A percentile compares a stretch with the other conserved stretches of the same genome.
phyloP scores from a whole-genome alignment of 139 green algal species.

The Coelastrella sp. region DNA sequence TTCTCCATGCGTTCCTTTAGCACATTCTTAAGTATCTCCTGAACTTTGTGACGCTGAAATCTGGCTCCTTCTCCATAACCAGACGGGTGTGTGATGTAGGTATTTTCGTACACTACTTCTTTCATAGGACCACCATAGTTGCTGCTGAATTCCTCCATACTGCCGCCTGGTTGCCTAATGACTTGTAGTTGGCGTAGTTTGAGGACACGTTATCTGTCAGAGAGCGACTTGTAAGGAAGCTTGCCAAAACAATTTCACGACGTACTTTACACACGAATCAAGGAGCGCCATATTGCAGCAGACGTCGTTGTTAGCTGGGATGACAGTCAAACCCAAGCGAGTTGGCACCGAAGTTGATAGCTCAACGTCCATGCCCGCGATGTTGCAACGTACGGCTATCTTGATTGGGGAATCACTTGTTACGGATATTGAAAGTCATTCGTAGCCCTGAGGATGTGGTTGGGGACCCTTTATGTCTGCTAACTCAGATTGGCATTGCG shows the following conservation, averaged over 20 bases:
- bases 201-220: too few relatives aligned
- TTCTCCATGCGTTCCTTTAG: slow-evolving; percentile 80
- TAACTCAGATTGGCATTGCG: too few relatives aligned
- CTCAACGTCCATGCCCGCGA: too few relatives aligned
- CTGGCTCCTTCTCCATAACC: slow-evolving; percentile 68
- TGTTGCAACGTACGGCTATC: too few relatives aligned
- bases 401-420: too few relatives aligned
- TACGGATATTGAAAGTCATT: too few relatives aligned
- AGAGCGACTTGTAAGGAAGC: too few relatives aligned
- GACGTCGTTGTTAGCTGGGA: not conserved
- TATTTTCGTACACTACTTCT: slow-evolving; percentile 87
- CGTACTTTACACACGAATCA: not conserved
- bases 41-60: slow-evolving; percentile 73
- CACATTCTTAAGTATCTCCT: slow-evolving; percentile 72
- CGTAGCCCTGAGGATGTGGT: too few relatives aligned
- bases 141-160: slow-evolving; percentile 9
- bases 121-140: slow-evolving; percentile 51
- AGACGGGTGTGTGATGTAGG: slow-evolving; percentile 76
- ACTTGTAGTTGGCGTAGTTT: too few relatives aligned
- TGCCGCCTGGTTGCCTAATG: not conserved
- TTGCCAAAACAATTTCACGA: too few relatives aligned
- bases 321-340: not conserved
- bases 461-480: too few relatives aligned
- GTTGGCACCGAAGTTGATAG: too few relatives aligned
- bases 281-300: not conserved